A percentile compares a stretch with the other conserved stretches of the same genome.
Evolutionary conservation across 2,329 filamentous ascomycete species (phyloP).

Genomic region (Fusarium miscanthi): DNA sequence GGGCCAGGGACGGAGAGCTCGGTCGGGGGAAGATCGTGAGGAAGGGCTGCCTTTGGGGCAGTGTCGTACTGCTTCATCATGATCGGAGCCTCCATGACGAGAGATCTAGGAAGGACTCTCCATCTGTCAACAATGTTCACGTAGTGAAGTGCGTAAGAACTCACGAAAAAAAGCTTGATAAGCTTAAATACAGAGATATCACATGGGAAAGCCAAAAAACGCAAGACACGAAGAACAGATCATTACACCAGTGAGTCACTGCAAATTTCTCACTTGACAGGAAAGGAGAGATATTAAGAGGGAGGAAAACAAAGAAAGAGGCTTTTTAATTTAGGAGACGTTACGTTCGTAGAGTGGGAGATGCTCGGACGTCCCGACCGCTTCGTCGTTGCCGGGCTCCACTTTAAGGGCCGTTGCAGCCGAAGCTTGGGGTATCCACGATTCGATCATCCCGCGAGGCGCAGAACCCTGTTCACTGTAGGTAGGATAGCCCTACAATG

Average conservation of each 20-base stretch:
- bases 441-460: constrained; percentile 17
- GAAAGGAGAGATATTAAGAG: background rate
- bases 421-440: constrained; percentile 15
- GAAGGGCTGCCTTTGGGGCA: background rate
- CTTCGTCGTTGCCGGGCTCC: background rate
- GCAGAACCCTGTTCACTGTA: constrained; percentile 9
- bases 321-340: background rate
- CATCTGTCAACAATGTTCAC: rapidly evolving
- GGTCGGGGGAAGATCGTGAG: background rate
- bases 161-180: background rate
- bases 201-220: background rate
- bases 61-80: background rate
- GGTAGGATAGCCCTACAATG: background rate
- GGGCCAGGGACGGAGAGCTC: constrained; percentile 18
- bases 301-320: background rate
- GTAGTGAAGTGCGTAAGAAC: rapidly evolving
- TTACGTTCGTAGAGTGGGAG: background rate
- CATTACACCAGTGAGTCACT: background rate
- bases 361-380: constrained; percentile 5
- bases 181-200: background rate
- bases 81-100: background rate
- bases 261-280: background rate
- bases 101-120: background rate
- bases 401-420: constrained; percentile 13
- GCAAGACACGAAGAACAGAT: background rate